Evolutionary conservation across 2,329 filamentous ascomycete species (phyloP), one percentile per base, ranked within the genome.

Genomic region (Coniochaeta sp.): DNA sequence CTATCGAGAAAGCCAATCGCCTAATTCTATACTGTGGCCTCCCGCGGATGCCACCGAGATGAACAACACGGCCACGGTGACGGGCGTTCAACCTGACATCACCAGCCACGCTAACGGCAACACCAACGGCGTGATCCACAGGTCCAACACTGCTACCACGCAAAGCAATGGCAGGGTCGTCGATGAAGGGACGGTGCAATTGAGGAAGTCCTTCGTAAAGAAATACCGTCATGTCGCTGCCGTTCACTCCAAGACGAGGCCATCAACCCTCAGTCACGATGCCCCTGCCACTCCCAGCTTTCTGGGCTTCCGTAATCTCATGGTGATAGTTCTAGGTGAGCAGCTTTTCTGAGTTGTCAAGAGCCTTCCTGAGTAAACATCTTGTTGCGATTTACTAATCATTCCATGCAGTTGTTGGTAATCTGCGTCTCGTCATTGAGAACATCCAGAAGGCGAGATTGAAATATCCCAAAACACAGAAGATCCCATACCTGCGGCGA

Each of bases 181-280:
- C n/a, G 54, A 57, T 12, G 54, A 63, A 34, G 57, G 64, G 8
- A 70, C 67, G 47, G 68, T 67, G 56, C 68, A 73, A 58, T 64
- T 74, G 59, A 74, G 73, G 64, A 67, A 67, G 50, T 71, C 72
- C 12, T 70, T 75, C 61, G 78, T 79, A 61, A 83, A 77, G 68
- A 95, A 93, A 73, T 98, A 98, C 77, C 89, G 91, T 66, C 95
- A 99, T 83, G 87, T 96, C 64, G 90, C 90, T 62, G 93, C 93
- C 34, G 86, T 96, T 38, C 95, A 99, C 74, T 86, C 87, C 8
- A 72, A 83, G 66, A 75, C 82, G 40, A 84, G 86, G 61, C 85
- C 89, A 8, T 96, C 93, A 26, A 92, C 89, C 68, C 80, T 98
- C 56, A 96, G 91, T 75, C 89, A 93, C 68, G 95, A 98, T 71